These are phyloP conservation scores for Leersia perrieri DNA, from an alignment of 176 grass and related monocot genomes.

Conservation along the genomic window DNA sequence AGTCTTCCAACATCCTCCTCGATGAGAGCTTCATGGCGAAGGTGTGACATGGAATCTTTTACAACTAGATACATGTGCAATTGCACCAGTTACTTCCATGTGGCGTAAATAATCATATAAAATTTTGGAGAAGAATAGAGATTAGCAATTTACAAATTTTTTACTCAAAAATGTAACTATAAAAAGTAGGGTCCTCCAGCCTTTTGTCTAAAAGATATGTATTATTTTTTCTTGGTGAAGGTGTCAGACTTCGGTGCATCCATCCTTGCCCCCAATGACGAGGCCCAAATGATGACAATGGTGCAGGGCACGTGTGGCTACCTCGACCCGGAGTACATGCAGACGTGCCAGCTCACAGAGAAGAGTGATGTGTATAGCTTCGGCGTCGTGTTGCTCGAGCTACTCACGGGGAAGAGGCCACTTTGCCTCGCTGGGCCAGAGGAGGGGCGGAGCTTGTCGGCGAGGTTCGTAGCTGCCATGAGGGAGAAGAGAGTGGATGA, in stretches of 20 bases:
- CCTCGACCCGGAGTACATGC: not conserved
- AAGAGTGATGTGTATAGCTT: constrained; percentile 97
- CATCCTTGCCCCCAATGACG: not conserved
- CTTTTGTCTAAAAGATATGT: no score
- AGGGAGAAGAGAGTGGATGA: not conserved
- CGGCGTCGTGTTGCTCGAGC: constrained; percentile 77
- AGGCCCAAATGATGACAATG: not conserved
- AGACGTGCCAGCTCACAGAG: constrained; percentile 40
- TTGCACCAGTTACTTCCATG: no score
- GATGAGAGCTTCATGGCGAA: not conserved
- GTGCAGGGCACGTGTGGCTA: not conserved
- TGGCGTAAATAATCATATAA: no score
- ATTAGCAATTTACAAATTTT: no score
- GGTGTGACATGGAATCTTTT: no score
- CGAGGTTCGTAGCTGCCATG: not conserved
- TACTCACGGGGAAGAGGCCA: constrained; percentile 50
- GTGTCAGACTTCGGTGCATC: not conserved
- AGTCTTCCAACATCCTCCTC: not conserved
- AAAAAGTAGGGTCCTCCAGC: no score
- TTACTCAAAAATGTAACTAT: no score
- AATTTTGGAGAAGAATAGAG: no score
- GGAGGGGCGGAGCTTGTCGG: not conserved
- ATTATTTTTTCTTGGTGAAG: no score
- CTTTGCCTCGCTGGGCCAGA: not conserved
- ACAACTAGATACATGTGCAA: no score